Base-by-base conservation (phyloP, 805 yeast species). In the Metschnikowia bowlesiae region DNA sequence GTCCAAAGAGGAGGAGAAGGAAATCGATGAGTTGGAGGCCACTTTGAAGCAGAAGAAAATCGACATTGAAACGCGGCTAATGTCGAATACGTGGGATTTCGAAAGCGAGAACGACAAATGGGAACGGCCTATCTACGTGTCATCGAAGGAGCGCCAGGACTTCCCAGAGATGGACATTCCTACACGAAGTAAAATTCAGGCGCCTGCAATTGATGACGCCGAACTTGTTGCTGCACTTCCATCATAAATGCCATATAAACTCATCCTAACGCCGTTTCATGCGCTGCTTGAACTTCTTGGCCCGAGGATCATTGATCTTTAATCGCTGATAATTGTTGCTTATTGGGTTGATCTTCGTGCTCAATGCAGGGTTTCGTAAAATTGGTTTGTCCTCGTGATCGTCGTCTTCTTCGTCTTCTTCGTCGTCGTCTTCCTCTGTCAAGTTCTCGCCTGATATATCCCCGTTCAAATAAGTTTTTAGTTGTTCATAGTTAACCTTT, bases 31-130 rank as follows among this genome's bases (percentile, higher is more conserved):
- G n/a, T 64, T 73, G 40, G 75, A 75, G 53, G 67, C 69, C 6
- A 49, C 64, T 28, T 31, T 74, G 18, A 54, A 52, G 32, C 54
- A 58, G 29, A 58, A 57, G 5, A 63, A 62, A 41, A 55, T 60
- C 44, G 53, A 51, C 14, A 59, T 62, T 32, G 76, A 74, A 46
- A 57, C 62, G 1, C 51, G 59, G 52, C 66, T 62, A 54, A 58
- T 73, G 7, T 63, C 69, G 9, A 68, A 70, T 29, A 64, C 72
- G 1, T 87, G 91, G 89, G 88, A 87, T 60, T 78, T 71, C 57
- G 78, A 79, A 49, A 68, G 70, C 42, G 88, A 85, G 51, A 62
- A 68, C 32, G 53, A 67, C 9, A 80, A 75, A 58, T 84, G 87
- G 82, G 75, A 71, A 44, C 78, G 74, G 47, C 85, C 85, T 0